Evolutionary conservation across 495 filamentous ascomycete species (phyloP).

Genomic region (Podospora comata): DNA sequence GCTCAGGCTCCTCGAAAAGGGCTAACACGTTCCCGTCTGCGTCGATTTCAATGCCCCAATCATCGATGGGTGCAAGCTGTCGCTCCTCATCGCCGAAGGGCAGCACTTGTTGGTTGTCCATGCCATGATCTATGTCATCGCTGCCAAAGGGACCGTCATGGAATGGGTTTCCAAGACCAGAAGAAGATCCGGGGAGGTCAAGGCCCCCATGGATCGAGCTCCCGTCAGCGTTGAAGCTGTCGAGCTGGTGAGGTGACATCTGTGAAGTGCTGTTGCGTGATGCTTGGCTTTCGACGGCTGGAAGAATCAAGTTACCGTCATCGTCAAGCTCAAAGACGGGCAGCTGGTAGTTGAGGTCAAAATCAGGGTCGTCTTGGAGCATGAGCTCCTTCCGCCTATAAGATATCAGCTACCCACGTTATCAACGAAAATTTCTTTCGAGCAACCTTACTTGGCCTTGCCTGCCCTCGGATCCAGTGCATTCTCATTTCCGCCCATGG

Average conservation of each 20-base stretch:
- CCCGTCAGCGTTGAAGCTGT: slow-evolving; percentile 17
- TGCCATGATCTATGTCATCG: slow-evolving; percentile 24
- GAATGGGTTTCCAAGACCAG: slow-evolving; percentile 7
- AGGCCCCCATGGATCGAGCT: slow-evolving; percentile 24
- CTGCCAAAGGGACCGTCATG: slow-evolving; percentile 15
- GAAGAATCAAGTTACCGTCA: slow-evolving; percentile 37
- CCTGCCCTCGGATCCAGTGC: slow-evolving; percentile 69
- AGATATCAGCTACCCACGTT: neutral
- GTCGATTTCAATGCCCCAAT: slow-evolving; percentile 45
- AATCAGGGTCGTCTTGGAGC: slow-evolving; percentile 81
- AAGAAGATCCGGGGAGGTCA: slow-evolving; percentile 26
- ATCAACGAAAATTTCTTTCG: neutral
- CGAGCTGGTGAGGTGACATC: slow-evolving; percentile 35
- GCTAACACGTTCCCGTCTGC: slow-evolving; percentile 38
- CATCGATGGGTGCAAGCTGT: slow-evolving; percentile 25
- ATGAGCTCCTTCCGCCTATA: slow-evolving; percentile 73
- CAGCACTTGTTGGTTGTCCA: slow-evolving; percentile 22
- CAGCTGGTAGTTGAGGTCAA: slow-evolving; percentile 47
- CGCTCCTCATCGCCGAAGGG: slow-evolving; percentile 30
- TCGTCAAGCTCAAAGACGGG: slow-evolving; percentile 51
- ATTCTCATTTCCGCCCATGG: slow-evolving; percentile 31
- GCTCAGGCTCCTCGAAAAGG: slow-evolving; percentile 34
- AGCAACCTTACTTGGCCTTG: slow-evolving; percentile 60
- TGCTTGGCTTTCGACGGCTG: slow-evolving; percentile 32
- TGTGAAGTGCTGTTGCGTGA: slow-evolving; percentile 49